Evolutionary conservation across 2,329 filamentous ascomycete genomes (phyloP), one percentile per base, ranked within the genome.

Genomic region (Diplodia seriata): DNA sequence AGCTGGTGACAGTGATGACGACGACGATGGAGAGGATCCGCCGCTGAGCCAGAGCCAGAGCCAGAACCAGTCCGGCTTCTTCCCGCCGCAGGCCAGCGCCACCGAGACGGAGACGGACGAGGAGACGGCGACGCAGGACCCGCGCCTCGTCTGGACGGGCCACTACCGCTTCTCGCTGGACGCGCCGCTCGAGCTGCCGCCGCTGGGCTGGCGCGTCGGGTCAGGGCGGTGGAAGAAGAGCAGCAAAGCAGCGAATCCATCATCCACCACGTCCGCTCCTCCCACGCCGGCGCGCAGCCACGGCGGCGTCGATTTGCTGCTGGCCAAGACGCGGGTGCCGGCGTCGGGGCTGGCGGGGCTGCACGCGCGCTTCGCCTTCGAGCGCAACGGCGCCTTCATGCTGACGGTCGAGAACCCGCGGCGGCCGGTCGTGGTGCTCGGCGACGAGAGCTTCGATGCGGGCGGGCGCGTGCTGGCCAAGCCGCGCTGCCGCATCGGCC

Each of bases 61-160:
- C 15, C 43, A 47, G 11, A 47, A n/a, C 43, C 43, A 47, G 4
- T 47, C 43, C 43, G 43, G 43, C n/a, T 47, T 20, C n/a, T 47
- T 20, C 43, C 43, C 7, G 4, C 40, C 29, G 40, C 40, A 31
- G 40, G 23, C 57, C 26, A 62, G 57, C 57, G 57, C 57, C 40
- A 62, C 57, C 18, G 57, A 62, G 26, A 49, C 57, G 23, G 57
- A 62, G 18, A 62, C 57, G 15, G 57, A 62, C 43, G 57, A 62
- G 4, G 55, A 59, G 38, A 33, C 56, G 15, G 14, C 57, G 9
- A 20, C 57, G 18, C 57, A 50, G 40, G 57, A 62, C 57, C 57
- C 57, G 18, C 40, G 57, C 15, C 57, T 62, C 14, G 57, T 62
- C 8, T 62, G 57, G 57, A 62, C 57, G 15, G 57, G 57, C 8